Evolutionary conservation across 2,329 filamentous ascomycete species (phyloP).

Genomic region (Penicillium sp.): DNA sequence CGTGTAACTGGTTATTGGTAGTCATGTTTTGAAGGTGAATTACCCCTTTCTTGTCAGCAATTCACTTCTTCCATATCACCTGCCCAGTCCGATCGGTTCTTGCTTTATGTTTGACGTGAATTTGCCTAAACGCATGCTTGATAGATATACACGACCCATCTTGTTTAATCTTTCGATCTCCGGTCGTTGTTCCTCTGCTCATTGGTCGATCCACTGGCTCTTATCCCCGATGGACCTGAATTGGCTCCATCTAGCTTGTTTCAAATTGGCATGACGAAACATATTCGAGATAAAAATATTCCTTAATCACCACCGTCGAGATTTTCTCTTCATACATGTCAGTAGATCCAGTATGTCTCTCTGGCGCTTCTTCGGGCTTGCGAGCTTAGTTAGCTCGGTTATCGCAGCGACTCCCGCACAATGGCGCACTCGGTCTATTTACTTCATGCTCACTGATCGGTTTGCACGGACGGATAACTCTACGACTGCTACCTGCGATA

Average conservation of each 20-base stretch:
- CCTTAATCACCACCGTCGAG: background rate
- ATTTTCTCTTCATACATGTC: background rate
- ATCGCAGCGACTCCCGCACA: slow-evolving; percentile 34
- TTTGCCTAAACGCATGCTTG: background rate
- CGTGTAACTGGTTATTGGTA: background rate
- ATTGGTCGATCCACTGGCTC: background rate
- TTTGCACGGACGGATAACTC: slow-evolving; percentile 44
- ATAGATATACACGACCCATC: background rate
- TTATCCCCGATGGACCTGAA: background rate
- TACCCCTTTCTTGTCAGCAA: background rate
- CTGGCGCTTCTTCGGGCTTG: slow-evolving; percentile 17
- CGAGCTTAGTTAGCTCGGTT: slow-evolving; percentile 20
- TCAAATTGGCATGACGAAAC: background rate
- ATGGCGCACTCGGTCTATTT: slow-evolving; percentile 47
- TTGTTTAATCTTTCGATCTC: background rate
- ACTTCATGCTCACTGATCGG: slow-evolving; percentile 49
- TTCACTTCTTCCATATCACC: background rate
- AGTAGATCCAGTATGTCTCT: slow-evolving; percentile 20
- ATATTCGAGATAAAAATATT: background rate
- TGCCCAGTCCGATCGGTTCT: background rate
- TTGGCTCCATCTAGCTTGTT: background rate
- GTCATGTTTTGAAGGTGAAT: background rate
- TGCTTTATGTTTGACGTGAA: no score
- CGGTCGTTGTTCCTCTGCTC: background rate
- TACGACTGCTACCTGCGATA: slow-evolving; percentile 34